Evolutionary conservation across 371 early-diverging fungal genomes (phyloP), one percentile per base, ranked within the genome.

Genomic region (Paraphysoderma sedebokerense): DNA sequence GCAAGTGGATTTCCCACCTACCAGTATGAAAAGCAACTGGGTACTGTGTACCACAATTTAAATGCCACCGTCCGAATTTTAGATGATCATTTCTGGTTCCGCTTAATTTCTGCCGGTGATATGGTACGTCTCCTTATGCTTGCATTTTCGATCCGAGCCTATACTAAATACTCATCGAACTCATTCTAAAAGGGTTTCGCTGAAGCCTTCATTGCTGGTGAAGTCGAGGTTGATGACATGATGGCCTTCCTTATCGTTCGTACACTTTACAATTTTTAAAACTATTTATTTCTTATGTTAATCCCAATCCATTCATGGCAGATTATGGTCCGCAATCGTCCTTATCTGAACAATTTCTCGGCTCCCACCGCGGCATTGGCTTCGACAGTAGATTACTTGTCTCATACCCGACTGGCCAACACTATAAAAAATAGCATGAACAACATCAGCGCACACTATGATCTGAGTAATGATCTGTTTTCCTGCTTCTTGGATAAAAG

Each of bases 381-480:
- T 42, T 42, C 44, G 17, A 9, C 26, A 23, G 46, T 74, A 44
- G 67, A 67, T 50, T 32, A 44, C 24, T 15, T 68, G 12, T 31
- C 63, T 46, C 64, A 65, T 54, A 54, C 65, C 23, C 61, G 49
- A 22, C 63, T 71, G 37, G 65, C 69, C 23, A 75, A 77, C 57
- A 64, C 67, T 28, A 58, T 76, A 51, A 47, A 55, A 32, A 74
- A 74, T 51, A 44, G 68, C 2, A 48, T 67, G 15, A 46, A 45
- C 57, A 81, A 81, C 53, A 71, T 80, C 45, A 60, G 61, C 9
- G 77, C 78, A 5, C 81, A 80, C 59, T 80, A 80, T 54, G 82
- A 81, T 49, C 57, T 81, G 31, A 75, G 76, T 36, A 80, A 81
- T 56, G 77, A 75, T 17, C 62, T 81, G 69, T 81, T 81, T 64